A percentile compares a stretch with the other conserved stretches of the same genome.
These are phyloP conservation scores for Monosporascus sp. DNA, from an alignment of 2,329 filamentous ascomycete genomes.

Conservation along the genomic window DNA sequence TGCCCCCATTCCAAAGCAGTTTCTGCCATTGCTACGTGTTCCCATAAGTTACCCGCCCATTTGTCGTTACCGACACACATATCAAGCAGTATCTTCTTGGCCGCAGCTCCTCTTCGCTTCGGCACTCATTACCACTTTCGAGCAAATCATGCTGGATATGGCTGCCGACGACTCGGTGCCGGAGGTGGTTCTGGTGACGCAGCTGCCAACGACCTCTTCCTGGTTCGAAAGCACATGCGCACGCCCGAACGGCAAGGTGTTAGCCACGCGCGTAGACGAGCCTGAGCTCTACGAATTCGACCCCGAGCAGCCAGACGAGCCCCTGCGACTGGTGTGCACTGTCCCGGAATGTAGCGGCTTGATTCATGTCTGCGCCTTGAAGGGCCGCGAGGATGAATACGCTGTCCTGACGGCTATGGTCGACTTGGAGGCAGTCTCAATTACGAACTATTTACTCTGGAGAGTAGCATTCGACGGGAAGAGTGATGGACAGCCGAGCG, in stretches of 20 bases:
- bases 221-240: conserved; percentile 26
- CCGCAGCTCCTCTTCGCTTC: neutral
- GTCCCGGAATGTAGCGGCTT: conserved; percentile 22
- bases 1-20: too few species aligned
- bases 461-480: conserved; percentile 21
- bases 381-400: conserved; percentile 22
- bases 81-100: neutral
- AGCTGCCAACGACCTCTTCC: conserved; percentile 22
- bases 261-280: conserved; percentile 24
- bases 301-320: conserved; percentile 20
- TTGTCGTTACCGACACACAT: too few species aligned
- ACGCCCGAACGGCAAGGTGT: conserved; percentile 25
- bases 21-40: too few species aligned
- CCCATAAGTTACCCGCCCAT: too few species aligned
- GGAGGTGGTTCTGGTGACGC: conserved; percentile 25
- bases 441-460: conserved; percentile 22
- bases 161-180: conserved; percentile 16
- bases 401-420: conserved; percentile 19
- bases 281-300: conserved; percentile 26
- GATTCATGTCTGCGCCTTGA: conserved; percentile 21
- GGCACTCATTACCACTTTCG: neutral
- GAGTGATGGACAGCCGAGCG: conserved; percentile 20
- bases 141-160: conserved; percentile 8
- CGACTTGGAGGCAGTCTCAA: conserved; percentile 25
- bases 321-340: conserved; percentile 20